Evolutionary conservation across 176 grass and related monocot genomes (phyloP).

Genomic region (Juncus inflexus): DNA sequence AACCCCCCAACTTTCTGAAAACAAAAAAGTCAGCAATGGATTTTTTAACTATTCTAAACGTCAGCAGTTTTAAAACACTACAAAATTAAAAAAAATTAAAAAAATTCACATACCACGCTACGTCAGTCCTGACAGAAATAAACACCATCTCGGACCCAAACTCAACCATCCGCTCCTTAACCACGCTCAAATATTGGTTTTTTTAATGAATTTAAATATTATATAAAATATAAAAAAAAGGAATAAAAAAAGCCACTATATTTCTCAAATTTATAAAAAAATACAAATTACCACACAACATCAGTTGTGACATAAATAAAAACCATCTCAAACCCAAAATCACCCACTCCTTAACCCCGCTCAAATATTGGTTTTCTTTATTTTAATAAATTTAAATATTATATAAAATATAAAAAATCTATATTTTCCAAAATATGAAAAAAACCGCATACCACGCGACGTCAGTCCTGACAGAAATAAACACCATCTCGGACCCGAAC

Average conservation of each 20-base stretch:
- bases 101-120: constrained; percentile 54
- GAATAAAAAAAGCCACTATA: too few relatives aligned
- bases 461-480: constrained; percentile 47
- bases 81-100: neutral
- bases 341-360: constrained; percentile 64
- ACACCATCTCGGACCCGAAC: constrained; percentile 57
- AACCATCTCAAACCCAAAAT: neutral
- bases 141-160: constrained; percentile 60
- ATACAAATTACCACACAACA: neutral
- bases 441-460: constrained; percentile 48
- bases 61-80: too few relatives aligned
- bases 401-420: too few relatives aligned
- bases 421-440: neutral
- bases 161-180: constrained; percentile 75
- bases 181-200: constrained; percentile 46
- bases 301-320: neutral
- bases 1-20: too few relatives aligned
- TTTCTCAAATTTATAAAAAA: neutral
- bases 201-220: too few relatives aligned
- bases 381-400: too few relatives aligned
- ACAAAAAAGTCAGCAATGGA: too few relatives aligned
- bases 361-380: constrained; percentile 29
- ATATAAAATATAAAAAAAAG: too few relatives aligned
- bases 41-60: too few relatives aligned
- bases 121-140: constrained; percentile 45